Base-by-base conservation (phyloP, 495 filamentous ascomycete species). In the Aspergillus baeticus region DNA sequence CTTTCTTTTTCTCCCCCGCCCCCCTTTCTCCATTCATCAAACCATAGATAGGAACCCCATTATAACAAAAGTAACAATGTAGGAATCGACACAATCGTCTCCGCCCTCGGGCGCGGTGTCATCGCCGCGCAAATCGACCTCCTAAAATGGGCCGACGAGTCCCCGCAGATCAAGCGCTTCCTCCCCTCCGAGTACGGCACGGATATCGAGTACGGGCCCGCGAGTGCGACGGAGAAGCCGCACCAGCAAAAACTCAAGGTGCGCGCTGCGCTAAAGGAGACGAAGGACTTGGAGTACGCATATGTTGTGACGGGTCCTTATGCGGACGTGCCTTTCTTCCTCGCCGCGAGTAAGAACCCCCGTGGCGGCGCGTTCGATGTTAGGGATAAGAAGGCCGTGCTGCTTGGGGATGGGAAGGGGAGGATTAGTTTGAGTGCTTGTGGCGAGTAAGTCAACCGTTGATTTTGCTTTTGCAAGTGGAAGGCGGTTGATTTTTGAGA, bases 181-280 rank as follows among this genome's bases (percentile, higher is more conserved):
- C 78, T 88, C 57, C 86, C 87, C 5, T 87, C 83, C 17, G 87
- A 90, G 63, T 90, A 86, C 61, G 87, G 87, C 54, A 91, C 87
- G 0, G 87, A 90, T 54, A 85, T 90, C 58, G 85, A 86, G 63
- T 86, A 89, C 61, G 70, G 77, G 17, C 72, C 80, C 8, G 72
- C 77, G 34, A 87, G 84, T 50, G 77, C 76, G 20, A 45, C 69
- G 31, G 87, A 89, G 68, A 81, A 79, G 62, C 85, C 87, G 0
- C 87, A 91, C 57, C 87, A 89, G 68, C 69, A 78, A 61, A 90
- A 91, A 67, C 77, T 89, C 38, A 80, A 79, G 39, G 83, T 89
- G 35, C 77, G 87, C 33, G 81, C 77, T 21, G 80, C 80, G 42
- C 74, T 88, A 10, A 76, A 64, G 2, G 72, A 82, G 48, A 69